phyloP scores from a whole-genome alignment of 163 green algal genomes.

The Prototheca cutis region DNA sequence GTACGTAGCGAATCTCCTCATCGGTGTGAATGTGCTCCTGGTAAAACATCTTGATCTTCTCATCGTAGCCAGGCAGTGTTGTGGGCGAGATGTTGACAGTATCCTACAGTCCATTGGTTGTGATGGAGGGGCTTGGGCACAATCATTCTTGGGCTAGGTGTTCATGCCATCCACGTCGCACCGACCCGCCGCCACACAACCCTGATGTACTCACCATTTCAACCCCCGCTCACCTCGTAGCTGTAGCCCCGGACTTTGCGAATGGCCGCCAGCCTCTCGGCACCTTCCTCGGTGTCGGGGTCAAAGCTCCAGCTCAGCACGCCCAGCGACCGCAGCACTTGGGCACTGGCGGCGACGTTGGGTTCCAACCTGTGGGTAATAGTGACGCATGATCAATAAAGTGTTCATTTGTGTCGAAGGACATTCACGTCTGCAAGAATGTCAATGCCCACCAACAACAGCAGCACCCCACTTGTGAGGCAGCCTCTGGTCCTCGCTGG shows the following conservation, averaged over 20 bases:
- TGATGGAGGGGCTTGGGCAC: too few relatives aligned
- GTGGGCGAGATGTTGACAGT: slow-evolving; percentile 62
- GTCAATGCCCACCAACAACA: background rate
- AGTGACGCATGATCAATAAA: too few relatives aligned
- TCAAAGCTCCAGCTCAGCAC: slow-evolving; percentile 80
- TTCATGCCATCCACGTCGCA: background rate
- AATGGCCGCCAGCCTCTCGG: slow-evolving; percentile 69
- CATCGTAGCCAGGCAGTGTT: slow-evolving; percentile 75
- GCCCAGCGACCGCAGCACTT: slow-evolving; percentile 60
- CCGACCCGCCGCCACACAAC: too few relatives aligned
- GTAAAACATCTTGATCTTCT: slow-evolving; percentile 80
- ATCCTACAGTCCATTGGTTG: too few relatives aligned
- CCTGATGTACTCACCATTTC: background rate
- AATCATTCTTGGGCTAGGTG: too few relatives aligned
- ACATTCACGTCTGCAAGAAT: too few relatives aligned
- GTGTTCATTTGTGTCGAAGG: too few relatives aligned
- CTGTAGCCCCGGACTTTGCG: slow-evolving; percentile 68
- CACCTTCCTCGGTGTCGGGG: slow-evolving; percentile 54
- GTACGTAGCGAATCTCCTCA: slow-evolving; percentile 71
- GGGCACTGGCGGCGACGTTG: slow-evolving; percentile 41
- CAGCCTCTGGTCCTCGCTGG: slow-evolving; percentile 62
- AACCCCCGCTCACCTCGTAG: slow-evolving; percentile 49
- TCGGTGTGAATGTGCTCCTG: slow-evolving; percentile 82
- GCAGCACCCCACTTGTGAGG: slow-evolving; percentile 65
- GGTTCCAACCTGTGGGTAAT: slow-evolving; percentile 26